Conservation (phyloP, 495 filamentous ascomycete genomes). For the Penicillium macrosclerotiorum region DNA sequence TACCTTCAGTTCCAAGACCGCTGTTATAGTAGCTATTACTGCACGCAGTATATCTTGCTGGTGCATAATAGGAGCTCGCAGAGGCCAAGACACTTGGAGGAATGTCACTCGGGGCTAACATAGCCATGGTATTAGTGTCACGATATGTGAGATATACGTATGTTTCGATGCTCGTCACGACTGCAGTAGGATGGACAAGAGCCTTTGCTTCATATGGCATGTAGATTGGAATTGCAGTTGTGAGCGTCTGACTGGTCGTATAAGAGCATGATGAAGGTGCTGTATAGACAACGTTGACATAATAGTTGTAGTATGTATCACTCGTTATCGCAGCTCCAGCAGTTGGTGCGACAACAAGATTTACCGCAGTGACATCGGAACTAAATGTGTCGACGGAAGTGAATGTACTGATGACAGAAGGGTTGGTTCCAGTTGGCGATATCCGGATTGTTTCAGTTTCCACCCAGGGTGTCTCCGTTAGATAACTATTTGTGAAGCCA, state of each 20-base stretch:
- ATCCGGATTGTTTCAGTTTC: constrained; percentile 4
- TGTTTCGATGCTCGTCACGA: constrained; percentile 23
- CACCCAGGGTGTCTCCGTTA: constrained; percentile 6
- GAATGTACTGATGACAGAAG: constrained; percentile 4
- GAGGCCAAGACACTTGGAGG: constrained; percentile 18
- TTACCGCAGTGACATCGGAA: constrained; percentile 9
- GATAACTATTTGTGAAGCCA: constrained; percentile 9
- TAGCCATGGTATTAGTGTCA: constrained; percentile 16
- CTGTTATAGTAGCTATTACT: neutral
- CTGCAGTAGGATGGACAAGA: constrained; percentile 6
- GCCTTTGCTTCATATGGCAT: constrained; percentile 13
- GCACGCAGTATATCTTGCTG: constrained; percentile 9
- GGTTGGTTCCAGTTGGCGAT: constrained; percentile 7
- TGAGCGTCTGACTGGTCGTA: constrained; percentile 11
- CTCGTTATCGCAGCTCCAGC: constrained; percentile 15
- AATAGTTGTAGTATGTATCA: constrained; percentile 16
- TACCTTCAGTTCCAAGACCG: neutral
- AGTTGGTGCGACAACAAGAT: constrained; percentile 12
- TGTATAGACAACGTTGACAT: constrained; percentile 25
- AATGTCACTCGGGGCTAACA: constrained; percentile 20
- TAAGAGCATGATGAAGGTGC: constrained; percentile 27
- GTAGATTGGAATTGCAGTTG: constrained; percentile 16
- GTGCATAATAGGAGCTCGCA: constrained; percentile 15
- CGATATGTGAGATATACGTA: constrained; percentile 8
- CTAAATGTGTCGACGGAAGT: constrained; percentile 4